Base-by-base conservation (phyloP, 2,329 filamentous ascomycete genomes). In the Akanthomyces muscarius region DNA sequence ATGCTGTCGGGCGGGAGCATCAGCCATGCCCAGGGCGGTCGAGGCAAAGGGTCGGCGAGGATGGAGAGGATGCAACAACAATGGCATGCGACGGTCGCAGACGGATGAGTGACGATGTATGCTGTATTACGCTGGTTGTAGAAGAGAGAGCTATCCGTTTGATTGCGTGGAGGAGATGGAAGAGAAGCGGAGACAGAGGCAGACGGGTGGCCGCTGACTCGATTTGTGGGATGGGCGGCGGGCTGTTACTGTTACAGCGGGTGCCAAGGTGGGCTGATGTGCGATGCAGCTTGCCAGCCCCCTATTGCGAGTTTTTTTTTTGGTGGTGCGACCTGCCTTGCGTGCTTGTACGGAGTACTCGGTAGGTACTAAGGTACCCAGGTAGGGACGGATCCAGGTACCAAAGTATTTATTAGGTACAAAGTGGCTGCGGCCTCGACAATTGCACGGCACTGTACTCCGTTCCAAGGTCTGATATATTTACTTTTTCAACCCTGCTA, bases 111-210 rank as follows among this genome's bases (percentile, higher is more conserved):
- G 30, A 57, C 47, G 55, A 14, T 36, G n/a, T 30, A 47, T 57
- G 54, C 28, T 57, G 54, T 45, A 47, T 8, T 16, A 45, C 28
- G 56, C 30, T 59, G 55, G 28, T 2, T 23, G 56, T 10, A 33
- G 57, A 60, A 38, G 36, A 13, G 13, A 42, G n/a, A 56, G 47
- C 47, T 60, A n/a, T 44, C 7, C 16, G 42, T 25, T 25, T 48
- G 36, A 8, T 44, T 30, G 36, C 50, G 28, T 54, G 28, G 38
- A 47, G 58, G 44, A 16, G 51, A 53, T 44, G 36, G 23, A 52
- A 25, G 61, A 36, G 42, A 48, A 56, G 61, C 52, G 61, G 61
- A 63, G 61, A 52, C 44, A 53, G 48, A 41, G 44, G 21, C n/a
- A 28, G 38, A 56, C 18, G 25, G 54, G 14, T 41, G 47, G 42